Evolutionary conservation across 345 rosid genomes (phyloP), one percentile per base, ranked within the genome.

Genomic region (Salix arbutifolia): DNA sequence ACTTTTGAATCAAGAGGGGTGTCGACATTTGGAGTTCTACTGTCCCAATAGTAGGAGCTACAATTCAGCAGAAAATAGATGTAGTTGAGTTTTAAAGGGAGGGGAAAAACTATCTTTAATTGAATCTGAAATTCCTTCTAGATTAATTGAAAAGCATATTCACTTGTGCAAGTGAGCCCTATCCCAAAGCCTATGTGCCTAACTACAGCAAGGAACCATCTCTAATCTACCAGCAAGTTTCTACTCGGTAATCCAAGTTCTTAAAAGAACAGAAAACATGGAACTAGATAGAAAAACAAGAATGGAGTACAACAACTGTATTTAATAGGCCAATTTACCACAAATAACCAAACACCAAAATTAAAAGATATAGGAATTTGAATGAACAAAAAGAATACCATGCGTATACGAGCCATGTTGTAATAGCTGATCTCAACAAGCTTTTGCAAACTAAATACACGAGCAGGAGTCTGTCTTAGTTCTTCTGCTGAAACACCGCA

Each of bases 381-480:
- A 56, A 65, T 42, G 42, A 48, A 78, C 35, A 77, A 60, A 84
- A 73, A 74, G 56, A 50, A 79, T 93, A 96, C 99, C 99, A 96
- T 86, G 64, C 99, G 92, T 67, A 96, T 96, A 80, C 98, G 99
- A 80, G 96, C 90, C 89, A 91, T 93, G 77, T 96, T 96, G 90
- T 96, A 96, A 83, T 96, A 96, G 86, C 99, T 96, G 84, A 93
- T 96, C 91, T 96, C 99, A 67, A 96, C 97, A 78, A 96, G 97
- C 83, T 96, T 96, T 84, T 96, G 99, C 89, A 96, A 83, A 86
- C 99, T 93, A 90, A 92, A 96, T 79, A 96, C 98, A 68, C 99
- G 97, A 74, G 99, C 97, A 83, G 99, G 99, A 75, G 87, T 88
- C 88, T 96, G 99, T 85, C 86, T 96, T 71, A 96, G 83, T 77